phyloP scores from a whole-genome alignment of 805 yeast species.

The Pichia nakasei region DNA sequence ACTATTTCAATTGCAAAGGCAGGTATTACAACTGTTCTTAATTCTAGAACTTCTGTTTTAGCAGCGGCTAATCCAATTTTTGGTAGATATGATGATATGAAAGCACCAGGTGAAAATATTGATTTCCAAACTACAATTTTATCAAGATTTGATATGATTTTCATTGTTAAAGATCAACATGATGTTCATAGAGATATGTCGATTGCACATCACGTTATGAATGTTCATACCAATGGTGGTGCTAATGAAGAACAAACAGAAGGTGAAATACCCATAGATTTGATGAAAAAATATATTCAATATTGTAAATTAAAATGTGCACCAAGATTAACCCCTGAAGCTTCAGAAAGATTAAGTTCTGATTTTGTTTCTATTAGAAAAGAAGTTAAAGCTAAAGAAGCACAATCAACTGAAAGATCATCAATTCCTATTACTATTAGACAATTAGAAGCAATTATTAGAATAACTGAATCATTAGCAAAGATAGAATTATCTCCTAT shows the following conservation, averaged over 20 bases:
- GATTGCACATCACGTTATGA: constrained; percentile 92
- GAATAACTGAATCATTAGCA: constrained; percentile 91
- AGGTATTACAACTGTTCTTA: constrained; percentile 93
- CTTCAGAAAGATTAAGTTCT: constrained; percentile 81
- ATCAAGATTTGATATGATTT: constrained; percentile 98
- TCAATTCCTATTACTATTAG: constrained; percentile 96
- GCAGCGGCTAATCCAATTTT: constrained; percentile 98
- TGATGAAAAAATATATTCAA: constrained; percentile 86
- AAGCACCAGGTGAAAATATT: constrained; percentile 95
- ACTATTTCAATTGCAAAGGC: constrained; percentile 98
- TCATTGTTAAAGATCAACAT: constrained; percentile 93
- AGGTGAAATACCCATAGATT: constrained; percentile 83
- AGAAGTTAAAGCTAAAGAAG: constrained; percentile 71
- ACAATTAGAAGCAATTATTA: constrained; percentile 93
- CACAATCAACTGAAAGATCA: constrained; percentile 76
- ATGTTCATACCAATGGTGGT: constrained; percentile 78
- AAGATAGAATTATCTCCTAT: constrained; percentile 75
- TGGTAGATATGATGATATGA: constrained; percentile 93
- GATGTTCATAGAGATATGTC: constrained; percentile 75
- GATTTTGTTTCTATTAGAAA: constrained; percentile 89
- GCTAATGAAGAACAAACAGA: constrained; percentile 40
- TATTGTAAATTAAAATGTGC: constrained; percentile 89
- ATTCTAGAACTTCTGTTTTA: constrained; percentile 90
- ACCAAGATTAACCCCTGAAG: constrained; percentile 81
- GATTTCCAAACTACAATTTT: constrained; percentile 95